Evolutionary conservation across 129 eudicot species (phyloP).

Genomic region (Flaveria brownii): DNA sequence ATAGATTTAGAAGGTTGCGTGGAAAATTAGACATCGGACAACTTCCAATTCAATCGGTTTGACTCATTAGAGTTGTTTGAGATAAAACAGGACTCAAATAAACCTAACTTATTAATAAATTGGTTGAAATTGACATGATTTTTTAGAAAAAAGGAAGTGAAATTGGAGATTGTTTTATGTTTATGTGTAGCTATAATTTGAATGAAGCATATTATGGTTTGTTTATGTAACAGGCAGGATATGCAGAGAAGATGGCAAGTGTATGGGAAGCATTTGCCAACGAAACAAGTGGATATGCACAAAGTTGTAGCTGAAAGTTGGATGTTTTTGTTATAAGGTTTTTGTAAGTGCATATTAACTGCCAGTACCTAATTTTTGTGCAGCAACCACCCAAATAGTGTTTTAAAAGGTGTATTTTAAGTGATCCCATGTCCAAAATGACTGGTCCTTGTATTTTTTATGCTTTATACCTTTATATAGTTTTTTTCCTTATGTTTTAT

Average conservation of each 20-base stretch:
- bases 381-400: conserved; percentile 20
- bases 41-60: background rate
- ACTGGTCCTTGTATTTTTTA: background rate
- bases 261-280: conserved; percentile 76
- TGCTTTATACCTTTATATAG: background rate
- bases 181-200: background rate
- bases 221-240: conserved; percentile 71
- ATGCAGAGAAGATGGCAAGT: conserved; percentile 88
- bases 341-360: conserved; percentile 5
- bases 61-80: background rate
- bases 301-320: conserved; percentile 37
- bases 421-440: background rate
- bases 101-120: background rate
- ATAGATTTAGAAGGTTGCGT: background rate
- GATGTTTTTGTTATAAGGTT: conserved; percentile 9
- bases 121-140: background rate
- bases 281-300: conserved; percentile 69
- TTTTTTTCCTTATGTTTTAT: background rate
- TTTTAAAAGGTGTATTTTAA: conserved; percentile 12
- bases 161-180: background rate
- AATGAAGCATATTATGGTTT: conserved; percentile 9
- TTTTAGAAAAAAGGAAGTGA: background rate
- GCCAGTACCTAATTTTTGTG: conserved; percentile 17
- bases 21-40: background rate
- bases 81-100: background rate